These are phyloP conservation scores for Haplosporangium gracile DNA, from an alignment of 192 early-diverging fungal genomes.

Conservation along the genomic window DNA sequence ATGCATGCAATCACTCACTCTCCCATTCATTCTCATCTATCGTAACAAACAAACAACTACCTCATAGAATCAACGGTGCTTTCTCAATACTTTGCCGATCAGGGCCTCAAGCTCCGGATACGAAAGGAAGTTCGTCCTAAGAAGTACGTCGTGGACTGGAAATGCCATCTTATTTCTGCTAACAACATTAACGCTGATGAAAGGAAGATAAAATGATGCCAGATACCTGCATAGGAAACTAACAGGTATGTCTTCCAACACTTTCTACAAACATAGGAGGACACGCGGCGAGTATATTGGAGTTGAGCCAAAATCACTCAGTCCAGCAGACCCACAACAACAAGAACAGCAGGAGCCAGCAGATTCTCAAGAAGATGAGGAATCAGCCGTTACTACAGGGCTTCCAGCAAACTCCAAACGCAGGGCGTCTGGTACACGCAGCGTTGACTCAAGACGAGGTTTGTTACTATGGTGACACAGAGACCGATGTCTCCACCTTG, in stretches of 20 bases:
- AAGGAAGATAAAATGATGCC: not conserved
- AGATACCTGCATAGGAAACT: not conserved
- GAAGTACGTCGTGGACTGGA: conserved; percentile 27
- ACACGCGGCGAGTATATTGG: conserved; percentile 20
- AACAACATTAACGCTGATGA: no score
- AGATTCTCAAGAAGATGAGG: conserved; percentile 29
- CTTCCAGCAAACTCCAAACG: conserved; percentile 22
- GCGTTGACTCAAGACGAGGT: conserved; percentile 17
- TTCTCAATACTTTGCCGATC: conserved; percentile 94
- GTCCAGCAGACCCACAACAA: conserved; percentile 27
- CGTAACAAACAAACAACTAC: not conserved
- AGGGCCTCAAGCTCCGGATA: conserved; percentile 95
- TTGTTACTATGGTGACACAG: not conserved
- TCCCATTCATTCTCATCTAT: not conserved
- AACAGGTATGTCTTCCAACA: not conserved
- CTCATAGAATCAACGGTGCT: conserved; percentile 84
- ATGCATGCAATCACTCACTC: not conserved
- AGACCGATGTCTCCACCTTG: not conserved
- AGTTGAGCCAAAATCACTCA: conserved; percentile 19
- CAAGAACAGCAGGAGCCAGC: not conserved
- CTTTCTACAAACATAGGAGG: not conserved
- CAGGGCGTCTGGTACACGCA: conserved; percentile 20
- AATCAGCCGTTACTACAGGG: not conserved
- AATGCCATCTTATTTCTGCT: no score
- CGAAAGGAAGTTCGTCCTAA: conserved; percentile 83